A percentile compares a stretch with the other conserved stretches of the same genome.
These are phyloP conservation scores for Phytophthora idaei DNA, from an alignment of 352 stramenopile genomes.

Conservation along the genomic window DNA sequence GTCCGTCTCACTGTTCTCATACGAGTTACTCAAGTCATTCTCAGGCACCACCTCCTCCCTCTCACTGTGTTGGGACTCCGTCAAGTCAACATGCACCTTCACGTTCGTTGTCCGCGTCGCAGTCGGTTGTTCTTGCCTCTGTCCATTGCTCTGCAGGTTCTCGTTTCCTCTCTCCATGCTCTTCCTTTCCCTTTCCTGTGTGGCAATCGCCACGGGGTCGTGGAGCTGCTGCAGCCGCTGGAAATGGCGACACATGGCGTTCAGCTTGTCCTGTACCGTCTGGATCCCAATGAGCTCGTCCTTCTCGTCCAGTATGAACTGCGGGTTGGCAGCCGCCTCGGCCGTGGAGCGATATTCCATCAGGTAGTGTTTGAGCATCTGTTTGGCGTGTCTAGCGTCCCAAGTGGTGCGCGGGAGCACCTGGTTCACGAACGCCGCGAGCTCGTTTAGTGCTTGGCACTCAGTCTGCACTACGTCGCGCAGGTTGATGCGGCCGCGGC, in stretches of 20 bases:
- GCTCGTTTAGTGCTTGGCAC: conserved; percentile 5
- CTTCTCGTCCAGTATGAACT: conserved; percentile 6
- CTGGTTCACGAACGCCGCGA: conserved; percentile 21
- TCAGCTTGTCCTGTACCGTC: conserved; percentile 17
- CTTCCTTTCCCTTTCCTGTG: neutral
- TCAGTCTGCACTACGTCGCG: conserved; percentile 8
- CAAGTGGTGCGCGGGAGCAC: neutral
- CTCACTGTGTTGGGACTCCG: conserved; percentile 3
- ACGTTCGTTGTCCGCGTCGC: conserved; percentile 1
- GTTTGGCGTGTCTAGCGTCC: conserved; percentile 7
- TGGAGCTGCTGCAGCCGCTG: conserved; percentile 16
- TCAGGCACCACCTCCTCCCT: conserved; percentile 17
- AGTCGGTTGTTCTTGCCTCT: neutral
- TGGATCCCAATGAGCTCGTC: conserved; percentile 6
- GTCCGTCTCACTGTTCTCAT: conserved; percentile 20
- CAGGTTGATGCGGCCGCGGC: neutral
- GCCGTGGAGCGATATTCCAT: conserved; percentile 10
- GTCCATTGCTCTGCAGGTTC: neutral
- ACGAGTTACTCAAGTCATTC: conserved; percentile 20
- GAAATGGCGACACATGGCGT: conserved; percentile 22
- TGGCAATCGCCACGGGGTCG: neutral
- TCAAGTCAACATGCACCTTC: conserved; percentile 11
- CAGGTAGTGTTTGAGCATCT: conserved; percentile 23
- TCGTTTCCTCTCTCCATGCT: conserved; percentile 1
- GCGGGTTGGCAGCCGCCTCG: neutral